Conservation (phyloP, 2,329 filamentous ascomycete species). For the Parascedosporium putredinis region DNA sequence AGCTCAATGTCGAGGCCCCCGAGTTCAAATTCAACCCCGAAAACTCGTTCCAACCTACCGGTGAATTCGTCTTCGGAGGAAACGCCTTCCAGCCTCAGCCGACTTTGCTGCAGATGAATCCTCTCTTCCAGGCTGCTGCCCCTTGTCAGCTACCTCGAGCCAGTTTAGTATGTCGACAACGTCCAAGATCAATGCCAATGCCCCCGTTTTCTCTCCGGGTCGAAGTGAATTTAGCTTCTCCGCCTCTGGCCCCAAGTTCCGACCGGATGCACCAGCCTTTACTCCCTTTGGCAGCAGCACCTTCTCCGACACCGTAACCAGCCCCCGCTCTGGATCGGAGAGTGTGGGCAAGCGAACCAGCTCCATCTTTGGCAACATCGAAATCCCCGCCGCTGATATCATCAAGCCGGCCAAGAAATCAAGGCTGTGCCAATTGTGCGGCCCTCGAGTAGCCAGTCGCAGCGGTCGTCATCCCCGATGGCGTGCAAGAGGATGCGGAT, state of each 20-base stretch:
- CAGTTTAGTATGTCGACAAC: slow-evolving; percentile 29
- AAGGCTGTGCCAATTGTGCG: slow-evolving; percentile 77
- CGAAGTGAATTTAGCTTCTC: slow-evolving; percentile 60
- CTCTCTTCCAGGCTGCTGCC: slow-evolving; percentile 32
- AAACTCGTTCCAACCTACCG: slow-evolving; percentile 35
- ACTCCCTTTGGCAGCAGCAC: slow-evolving; percentile 44
- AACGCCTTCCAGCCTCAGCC: slow-evolving; percentile 34
- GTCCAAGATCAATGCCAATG: slow-evolving; percentile 56
- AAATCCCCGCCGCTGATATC: slow-evolving; percentile 43
- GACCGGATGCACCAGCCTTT: slow-evolving; percentile 67
- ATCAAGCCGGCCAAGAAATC: slow-evolving; percentile 59
- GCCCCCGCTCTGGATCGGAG: slow-evolving; percentile 34
- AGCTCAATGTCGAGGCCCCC: slow-evolving; percentile 78
- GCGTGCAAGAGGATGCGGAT: slow-evolving; percentile 40
- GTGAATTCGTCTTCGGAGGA: slow-evolving; percentile 38
- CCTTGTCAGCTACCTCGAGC: slow-evolving; percentile 23
- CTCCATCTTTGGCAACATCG: slow-evolving; percentile 62
- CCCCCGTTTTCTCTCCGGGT: slow-evolving; percentile 61
- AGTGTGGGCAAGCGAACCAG: slow-evolving; percentile 28
- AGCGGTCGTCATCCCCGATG: slow-evolving; percentile 18
- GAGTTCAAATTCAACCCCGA: slow-evolving; percentile 71
- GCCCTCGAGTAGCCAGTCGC: slow-evolving; percentile 44
- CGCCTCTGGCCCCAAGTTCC: slow-evolving; percentile 55
- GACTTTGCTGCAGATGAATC: slow-evolving; percentile 5
- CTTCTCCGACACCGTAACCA: slow-evolving; percentile 36